Percentiles rank a stretch among this genome's conserved stretches.
Evolutionary conservation across 768 basidiomycete species (phyloP).

Genomic region (Rhodotorula kratochvilovae): DNA sequence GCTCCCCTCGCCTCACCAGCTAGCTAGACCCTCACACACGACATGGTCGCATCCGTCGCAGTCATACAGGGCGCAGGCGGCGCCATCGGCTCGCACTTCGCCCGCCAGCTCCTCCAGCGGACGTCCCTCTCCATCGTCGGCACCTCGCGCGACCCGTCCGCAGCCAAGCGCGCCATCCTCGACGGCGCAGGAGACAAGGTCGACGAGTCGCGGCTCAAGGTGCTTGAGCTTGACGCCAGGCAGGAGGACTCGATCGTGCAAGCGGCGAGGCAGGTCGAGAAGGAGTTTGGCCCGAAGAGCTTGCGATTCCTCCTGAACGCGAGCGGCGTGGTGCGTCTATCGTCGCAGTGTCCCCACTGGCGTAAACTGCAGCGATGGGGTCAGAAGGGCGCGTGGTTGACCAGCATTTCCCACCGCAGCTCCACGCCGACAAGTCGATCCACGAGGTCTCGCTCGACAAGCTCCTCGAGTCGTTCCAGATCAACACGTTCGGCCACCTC

Average conservation of each 20-base stretch:
- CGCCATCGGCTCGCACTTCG: slow-evolving; percentile 36
- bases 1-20: too few species aligned
- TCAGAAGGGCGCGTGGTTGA: not conserved
- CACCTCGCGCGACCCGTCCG: slow-evolving; percentile 45
- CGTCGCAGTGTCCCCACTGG: too few species aligned
- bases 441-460: slow-evolving; percentile 43
- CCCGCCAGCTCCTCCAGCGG: slow-evolving; percentile 45
- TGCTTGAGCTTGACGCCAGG: slow-evolving; percentile 46
- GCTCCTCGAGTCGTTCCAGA: slow-evolving; percentile 47
- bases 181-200: slow-evolving; percentile 22
- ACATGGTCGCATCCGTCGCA: slow-evolving; percentile 28
- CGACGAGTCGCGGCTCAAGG: slow-evolving; percentile 43
- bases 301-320: slow-evolving; percentile 49
- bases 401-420: slow-evolving; percentile 39
- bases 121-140: slow-evolving; percentile 49
- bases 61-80: slow-evolving; percentile 39
- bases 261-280: slow-evolving; percentile 47
- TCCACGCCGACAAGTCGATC: slow-evolving; percentile 51
- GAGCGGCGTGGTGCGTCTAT: slow-evolving; percentile 50
- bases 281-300: slow-evolving; percentile 45
- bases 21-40: too few species aligned
- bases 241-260: slow-evolving; percentile 46
- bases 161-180: slow-evolving; percentile 41
- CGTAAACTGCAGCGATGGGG: too few species aligned
- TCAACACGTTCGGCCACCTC: slow-evolving; percentile 52